Evolutionary conservation across 176 grass and related monocot species (phyloP), one percentile per base, ranked within the genome.

Genomic region (Phoenix dactylifera): DNA sequence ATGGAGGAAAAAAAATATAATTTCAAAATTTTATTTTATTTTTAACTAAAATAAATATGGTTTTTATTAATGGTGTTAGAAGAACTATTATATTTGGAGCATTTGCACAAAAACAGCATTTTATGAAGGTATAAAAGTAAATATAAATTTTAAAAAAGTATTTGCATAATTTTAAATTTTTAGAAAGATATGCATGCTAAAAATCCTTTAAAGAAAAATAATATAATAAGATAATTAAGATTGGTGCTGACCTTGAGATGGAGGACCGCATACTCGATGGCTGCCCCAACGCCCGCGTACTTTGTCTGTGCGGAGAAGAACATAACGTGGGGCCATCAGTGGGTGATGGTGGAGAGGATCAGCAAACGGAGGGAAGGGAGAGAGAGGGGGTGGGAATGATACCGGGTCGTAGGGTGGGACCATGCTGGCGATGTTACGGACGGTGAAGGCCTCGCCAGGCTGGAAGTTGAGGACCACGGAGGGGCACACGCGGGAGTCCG

Each of bases 371-470:
- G 3, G 17, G 16, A 59, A 16, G 7, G 30, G 12, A 20, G 19
- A 17, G 1, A 6, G 1, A 14, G 15, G 15, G 26, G 44, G 25
- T 26, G 18, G 5, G n/a, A 15, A 15, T 15, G 56, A 18, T 9
- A 76, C 79, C 67, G 72, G 54, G 19, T 64, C 65, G 7, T 60
- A 76, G 55, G 73, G 73, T 15, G 79, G 73, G 62, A 82, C 60
- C 73, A 76, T 60, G 59, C 52, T 65, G 56, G 79, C 79, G 10
- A 82, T 76, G 60, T 82, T 82, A 23, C 79, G 79, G 58, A 82
- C 14, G 58, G 73, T 76, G 73, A 82, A 82, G 30, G 73, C 73
- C 55, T 82, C 79, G 17, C 79, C 79, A 0, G 73, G 73, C 28
- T 67, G 72, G 18, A 76, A 72, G 59, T 65, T 76, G 54, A 82